Evolutionary conservation across 176 grass and related monocot species (phyloP).

Genomic region (Bromus sterilis): DNA sequence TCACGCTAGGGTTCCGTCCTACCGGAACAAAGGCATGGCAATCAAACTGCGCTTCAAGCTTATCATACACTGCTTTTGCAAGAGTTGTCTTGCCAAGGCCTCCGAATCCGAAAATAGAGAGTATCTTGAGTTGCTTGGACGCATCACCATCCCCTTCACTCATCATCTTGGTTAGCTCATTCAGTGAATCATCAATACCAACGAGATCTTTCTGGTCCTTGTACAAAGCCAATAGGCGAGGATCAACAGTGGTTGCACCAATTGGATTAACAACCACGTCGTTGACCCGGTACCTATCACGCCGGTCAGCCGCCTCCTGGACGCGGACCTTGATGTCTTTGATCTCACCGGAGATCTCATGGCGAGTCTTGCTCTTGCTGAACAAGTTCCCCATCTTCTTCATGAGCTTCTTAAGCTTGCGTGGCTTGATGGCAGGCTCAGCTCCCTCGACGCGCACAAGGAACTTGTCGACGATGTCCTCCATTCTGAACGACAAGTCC

Average conservation of each 20-base stretch:
- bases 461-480: neutral
- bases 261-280: neutral
- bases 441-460: neutral
- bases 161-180: neutral
- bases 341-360: neutral
- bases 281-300: neutral
- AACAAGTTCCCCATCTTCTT: neutral
- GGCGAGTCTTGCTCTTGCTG: neutral
- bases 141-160: neutral
- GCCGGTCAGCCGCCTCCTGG: neutral
- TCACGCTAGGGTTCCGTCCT: neutral
- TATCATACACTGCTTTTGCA: neutral
- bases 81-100: neutral
- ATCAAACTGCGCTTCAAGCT: neutral
- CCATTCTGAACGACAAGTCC: neutral
- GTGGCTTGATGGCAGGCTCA: neutral
- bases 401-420: neutral
- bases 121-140: neutral
- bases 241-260: neutral
- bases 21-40: neutral
- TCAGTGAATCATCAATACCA: neutral
- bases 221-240: neutral
- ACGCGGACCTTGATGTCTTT: neutral
- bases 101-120: neutral
- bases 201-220: neutral